A percentile compares a stretch with the other conserved stretches of the same genome.
These are phyloP conservation scores for Lactifluus subvellereus DNA, from an alignment of 768 basidiomycete genomes.

Conservation along the genomic window DNA sequence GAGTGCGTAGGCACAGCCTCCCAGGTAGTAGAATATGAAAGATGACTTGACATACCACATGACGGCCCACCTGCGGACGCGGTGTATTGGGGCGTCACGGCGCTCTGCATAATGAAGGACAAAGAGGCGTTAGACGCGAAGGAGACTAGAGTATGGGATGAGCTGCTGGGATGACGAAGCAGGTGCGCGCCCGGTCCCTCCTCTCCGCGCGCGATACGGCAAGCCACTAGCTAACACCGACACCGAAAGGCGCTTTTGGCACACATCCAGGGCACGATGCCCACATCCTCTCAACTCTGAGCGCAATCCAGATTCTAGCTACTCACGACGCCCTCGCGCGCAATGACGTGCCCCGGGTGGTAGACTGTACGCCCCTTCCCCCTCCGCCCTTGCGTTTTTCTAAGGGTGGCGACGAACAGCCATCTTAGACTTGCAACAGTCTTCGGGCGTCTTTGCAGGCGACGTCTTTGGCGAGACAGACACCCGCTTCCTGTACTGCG, in stretches of 20 bases:
- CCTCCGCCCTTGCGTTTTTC: neutral
- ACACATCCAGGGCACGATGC: slow-evolving; percentile 93
- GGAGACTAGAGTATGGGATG: slow-evolving; percentile 83
- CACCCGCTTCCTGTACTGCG: slow-evolving; percentile 86
- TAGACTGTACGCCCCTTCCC: slow-evolving; percentile 51
- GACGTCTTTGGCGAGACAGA: slow-evolving; percentile 90
- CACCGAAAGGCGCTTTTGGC: slow-evolving; percentile 74
- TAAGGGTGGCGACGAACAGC: neutral
- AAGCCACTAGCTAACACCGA: neutral
- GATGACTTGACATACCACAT: slow-evolving; percentile 86
- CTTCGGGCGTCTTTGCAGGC: slow-evolving; percentile 84
- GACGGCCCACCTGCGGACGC: slow-evolving; percentile 87
- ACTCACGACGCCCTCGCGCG: slow-evolving; percentile 78
- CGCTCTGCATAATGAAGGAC: slow-evolving; percentile 73
- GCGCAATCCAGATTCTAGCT: slow-evolving; percentile 86
- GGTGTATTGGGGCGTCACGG: slow-evolving; percentile 93
- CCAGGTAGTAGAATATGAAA: no score
- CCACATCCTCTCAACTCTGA: slow-evolving; percentile 79
- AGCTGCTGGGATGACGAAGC: slow-evolving; percentile 92
- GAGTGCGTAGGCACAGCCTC: neutral
- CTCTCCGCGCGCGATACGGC: no score
- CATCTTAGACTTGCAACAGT: slow-evolving; percentile 55
- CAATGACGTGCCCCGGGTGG: slow-evolving; percentile 63
- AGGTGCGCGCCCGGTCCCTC: slow-evolving; percentile 40
- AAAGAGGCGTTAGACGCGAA: slow-evolving; percentile 74